A percentile compares a stretch with the other conserved stretches of the same genome.
phyloP scores from a whole-genome alignment of 805 yeast genomes.

The Saccharomycopsis malanga region DNA sequence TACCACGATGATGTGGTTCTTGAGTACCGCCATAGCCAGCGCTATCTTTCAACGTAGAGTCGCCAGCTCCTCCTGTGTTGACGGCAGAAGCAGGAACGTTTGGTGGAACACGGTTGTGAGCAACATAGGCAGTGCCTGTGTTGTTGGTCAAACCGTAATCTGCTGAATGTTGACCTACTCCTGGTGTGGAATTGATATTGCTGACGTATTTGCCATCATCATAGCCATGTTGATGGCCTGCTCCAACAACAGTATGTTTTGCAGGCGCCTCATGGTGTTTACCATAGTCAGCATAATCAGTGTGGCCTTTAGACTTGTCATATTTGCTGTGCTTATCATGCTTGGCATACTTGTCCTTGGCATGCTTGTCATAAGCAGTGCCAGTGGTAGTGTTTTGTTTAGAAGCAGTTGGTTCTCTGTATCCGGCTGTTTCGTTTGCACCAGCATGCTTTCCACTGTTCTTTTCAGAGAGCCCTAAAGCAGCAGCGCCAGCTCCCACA shows the following conservation, averaged over 20 bases:
- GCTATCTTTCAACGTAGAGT: neutral
- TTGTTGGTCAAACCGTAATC: constrained; percentile 3
- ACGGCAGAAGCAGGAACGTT: neutral
- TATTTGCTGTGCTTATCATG: neutral
- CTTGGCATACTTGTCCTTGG: neutral
- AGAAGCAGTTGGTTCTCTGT: neutral
- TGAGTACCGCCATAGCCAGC: neutral
- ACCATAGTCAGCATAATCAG: neutral
- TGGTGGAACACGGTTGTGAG: constrained; percentile 1
- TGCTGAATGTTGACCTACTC: neutral
- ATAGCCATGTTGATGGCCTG: constrained; percentile 1
- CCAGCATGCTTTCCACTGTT: neutral
- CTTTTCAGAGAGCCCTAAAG: neutral
- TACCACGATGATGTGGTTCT: no score
- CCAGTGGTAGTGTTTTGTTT: neutral
- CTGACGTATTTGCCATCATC: constrained; percentile 1
- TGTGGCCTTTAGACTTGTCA: neutral
- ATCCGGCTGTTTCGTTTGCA: neutral
- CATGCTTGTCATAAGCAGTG: neutral
- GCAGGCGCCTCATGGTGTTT: constrained; percentile 1
- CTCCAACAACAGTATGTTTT: neutral
- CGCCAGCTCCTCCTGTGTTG: neutral
- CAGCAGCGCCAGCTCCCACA: neutral
- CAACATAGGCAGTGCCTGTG: neutral
- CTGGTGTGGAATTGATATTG: neutral